Conservation (phyloP, 345 rosid species). For the Salix koriyanagi region DNA sequence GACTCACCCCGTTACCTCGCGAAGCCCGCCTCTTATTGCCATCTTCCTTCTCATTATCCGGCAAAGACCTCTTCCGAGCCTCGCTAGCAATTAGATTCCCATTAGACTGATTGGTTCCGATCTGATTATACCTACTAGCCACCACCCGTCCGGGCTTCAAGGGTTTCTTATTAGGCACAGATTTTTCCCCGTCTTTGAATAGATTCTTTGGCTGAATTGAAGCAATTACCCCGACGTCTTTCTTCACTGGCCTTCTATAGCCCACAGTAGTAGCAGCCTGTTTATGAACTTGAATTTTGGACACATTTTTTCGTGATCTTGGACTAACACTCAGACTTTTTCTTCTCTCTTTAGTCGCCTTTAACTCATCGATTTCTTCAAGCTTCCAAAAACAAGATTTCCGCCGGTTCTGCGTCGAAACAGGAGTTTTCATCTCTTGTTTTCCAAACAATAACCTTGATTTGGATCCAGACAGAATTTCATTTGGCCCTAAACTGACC, state of each 20-base stretch:
- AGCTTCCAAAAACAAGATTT: constrained; percentile 90
- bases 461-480: constrained; percentile 52
- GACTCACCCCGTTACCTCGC: constrained; percentile 25
- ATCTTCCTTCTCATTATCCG: constrained; percentile 62
- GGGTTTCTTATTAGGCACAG: constrained; percentile 45
- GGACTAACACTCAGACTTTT: constrained; percentile 77
- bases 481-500: constrained; percentile 78
- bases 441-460: constrained; percentile 33
- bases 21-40: constrained; percentile 62
- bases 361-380: constrained; percentile 67
- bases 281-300: constrained; percentile 45
- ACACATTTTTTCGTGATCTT: constrained; percentile 48
- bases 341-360: constrained; percentile 58
- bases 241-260: constrained; percentile 58
- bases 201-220: constrained; percentile 75
- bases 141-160: constrained; percentile 67
- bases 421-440: constrained; percentile 50
- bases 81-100: constrained; percentile 26
- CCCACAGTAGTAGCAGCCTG: constrained; percentile 68
- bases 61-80: constrained; percentile 61
- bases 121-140: constrained; percentile 68
- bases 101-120: constrained; percentile 23
- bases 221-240: constrained; percentile 50
- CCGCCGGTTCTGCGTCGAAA: constrained; percentile 64
- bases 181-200: constrained; percentile 75